Conservation (phyloP, 306 rosid genomes). For the Crataegus laevigata region DNA sequence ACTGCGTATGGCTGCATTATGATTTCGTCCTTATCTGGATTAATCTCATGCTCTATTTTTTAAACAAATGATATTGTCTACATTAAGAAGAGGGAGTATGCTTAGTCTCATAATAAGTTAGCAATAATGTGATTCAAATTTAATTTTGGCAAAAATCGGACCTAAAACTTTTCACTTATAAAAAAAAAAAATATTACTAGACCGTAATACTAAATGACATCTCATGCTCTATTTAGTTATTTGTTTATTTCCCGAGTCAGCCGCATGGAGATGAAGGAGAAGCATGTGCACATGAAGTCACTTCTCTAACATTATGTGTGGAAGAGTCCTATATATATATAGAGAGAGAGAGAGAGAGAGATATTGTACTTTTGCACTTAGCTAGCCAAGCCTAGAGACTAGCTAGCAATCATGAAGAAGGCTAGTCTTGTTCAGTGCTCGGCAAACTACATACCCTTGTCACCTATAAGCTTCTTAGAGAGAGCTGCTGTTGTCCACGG, state of each 20-base stretch:
- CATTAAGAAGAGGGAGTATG: too few relatives aligned
- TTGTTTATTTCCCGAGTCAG: background rate
- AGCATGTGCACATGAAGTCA: background rate
- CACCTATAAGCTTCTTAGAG: slow-evolving; percentile 60
- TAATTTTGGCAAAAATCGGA: rapidly evolving
- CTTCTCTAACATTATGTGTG: background rate
- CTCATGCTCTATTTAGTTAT: too few relatives aligned
- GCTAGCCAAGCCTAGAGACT: background rate
- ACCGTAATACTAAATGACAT: too few relatives aligned
- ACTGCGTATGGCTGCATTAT: background rate
- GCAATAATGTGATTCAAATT: too few relatives aligned
- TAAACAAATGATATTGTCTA: too few relatives aligned
- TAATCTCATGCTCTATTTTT: too few relatives aligned
- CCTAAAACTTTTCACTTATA: too few relatives aligned
- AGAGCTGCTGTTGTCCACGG: slow-evolving; percentile 39
- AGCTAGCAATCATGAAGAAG: slow-evolving; percentile 4
- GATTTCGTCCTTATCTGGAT: background rate
- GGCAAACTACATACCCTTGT: slow-evolving; percentile 31
- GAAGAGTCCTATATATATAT: background rate
- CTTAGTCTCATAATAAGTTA: too few relatives aligned
- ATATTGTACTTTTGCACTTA: background rate
- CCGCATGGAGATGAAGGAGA: too few relatives aligned
- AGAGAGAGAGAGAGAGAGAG: too few relatives aligned
- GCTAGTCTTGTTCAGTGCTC: slow-evolving; percentile 18
- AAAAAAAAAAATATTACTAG: too few relatives aligned